Conservation (phyloP, 441 rosid species). For the Euphorbia celastroides region DNA sequence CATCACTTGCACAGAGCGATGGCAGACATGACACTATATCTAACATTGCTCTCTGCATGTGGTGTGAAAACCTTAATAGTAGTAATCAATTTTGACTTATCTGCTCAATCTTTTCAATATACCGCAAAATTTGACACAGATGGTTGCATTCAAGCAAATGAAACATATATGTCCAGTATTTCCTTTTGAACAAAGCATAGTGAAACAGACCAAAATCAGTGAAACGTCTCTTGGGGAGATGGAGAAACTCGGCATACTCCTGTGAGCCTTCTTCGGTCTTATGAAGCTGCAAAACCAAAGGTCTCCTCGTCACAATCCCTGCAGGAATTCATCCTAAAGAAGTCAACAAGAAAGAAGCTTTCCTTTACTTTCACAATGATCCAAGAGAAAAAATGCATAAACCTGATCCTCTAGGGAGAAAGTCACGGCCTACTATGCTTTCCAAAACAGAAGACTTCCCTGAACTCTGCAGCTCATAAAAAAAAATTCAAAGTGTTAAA, state of each 20-base stretch:
- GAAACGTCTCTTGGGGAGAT: constrained; percentile 48
- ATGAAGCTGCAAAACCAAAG: constrained; percentile 76
- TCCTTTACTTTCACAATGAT: not conserved
- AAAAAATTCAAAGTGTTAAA: constrained; percentile 1
- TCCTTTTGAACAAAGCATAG: not conserved
- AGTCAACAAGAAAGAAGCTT: not conserved
- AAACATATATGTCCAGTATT: too few relatives aligned
- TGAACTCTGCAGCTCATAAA: constrained; percentile 50
- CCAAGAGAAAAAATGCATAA: constrained; percentile 9
- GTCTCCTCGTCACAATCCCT: constrained; percentile 89
- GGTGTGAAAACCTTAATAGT: too few relatives aligned
- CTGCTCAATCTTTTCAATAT: too few relatives aligned
- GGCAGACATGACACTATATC: too few relatives aligned
- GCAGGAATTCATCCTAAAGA: constrained; percentile 2
- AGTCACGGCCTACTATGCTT: constrained; percentile 84
- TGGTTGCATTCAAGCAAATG: too few relatives aligned
- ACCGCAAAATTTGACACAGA: too few relatives aligned
- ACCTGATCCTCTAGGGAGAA: constrained; percentile 91
- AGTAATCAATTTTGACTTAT: too few relatives aligned
- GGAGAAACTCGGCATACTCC: constrained; percentile 85
- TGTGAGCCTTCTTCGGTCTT: constrained; percentile 51
- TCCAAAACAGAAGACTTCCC: constrained; percentile 85
- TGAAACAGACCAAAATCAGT: constrained; percentile 52
- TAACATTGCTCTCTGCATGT: too few relatives aligned
- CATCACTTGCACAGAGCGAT: too few relatives aligned